Evolutionary conservation across 164 flowering plant genomes (phyloP), one percentile per base, ranked within the genome.

Genomic region (Chimonanthus salicifolius): DNA sequence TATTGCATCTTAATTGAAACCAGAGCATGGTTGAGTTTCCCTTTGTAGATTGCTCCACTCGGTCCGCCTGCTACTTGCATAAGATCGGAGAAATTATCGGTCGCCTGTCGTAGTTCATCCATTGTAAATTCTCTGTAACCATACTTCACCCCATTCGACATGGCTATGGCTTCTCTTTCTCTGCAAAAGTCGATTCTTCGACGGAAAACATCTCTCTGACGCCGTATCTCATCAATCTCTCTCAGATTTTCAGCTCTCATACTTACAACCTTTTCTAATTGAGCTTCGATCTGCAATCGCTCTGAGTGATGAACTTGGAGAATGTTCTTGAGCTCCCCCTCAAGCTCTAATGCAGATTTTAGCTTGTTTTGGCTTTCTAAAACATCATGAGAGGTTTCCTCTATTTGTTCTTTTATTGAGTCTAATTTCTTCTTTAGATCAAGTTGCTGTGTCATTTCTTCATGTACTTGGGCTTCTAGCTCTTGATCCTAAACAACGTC

Each of bases 111-210:
- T 68, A 90, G 76, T 73, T 89, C 91, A 7, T 85, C 85, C 0
- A 74, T 78, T 3, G 77, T 76, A 69, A 84, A 91, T 74, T 87
- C 88, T 44, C 82, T 86, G 54, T 72, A 85, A 11, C 77, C 69
- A 67, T 79, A 86, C 9, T 72, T 75, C 47, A 69, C 6, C 2
- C 76, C 79, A 62, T 4, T 72, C 43, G 72, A 65, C 66, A 74
- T 78, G 5, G 73, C 85, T 0, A 84, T 78, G 0, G 87, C 87
- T 20, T 85, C 88, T 68, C 83, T 87, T 43, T 87, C 90, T 70
- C 64, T 83, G 21, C 90, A 91, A 45, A 89, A 89, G 73, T 88
- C 87, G 18, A 87, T 81, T 65, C 89, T 75, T 3, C 88, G 79
- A 1, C 80, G 80, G 15, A 91, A 54, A 47, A 88, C 77, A 62